These are phyloP conservation scores for Cutaneotrichosporon arboriforme DNA, from an alignment of 1,284 basidiomycete species.

Conservation along the genomic window DNA sequence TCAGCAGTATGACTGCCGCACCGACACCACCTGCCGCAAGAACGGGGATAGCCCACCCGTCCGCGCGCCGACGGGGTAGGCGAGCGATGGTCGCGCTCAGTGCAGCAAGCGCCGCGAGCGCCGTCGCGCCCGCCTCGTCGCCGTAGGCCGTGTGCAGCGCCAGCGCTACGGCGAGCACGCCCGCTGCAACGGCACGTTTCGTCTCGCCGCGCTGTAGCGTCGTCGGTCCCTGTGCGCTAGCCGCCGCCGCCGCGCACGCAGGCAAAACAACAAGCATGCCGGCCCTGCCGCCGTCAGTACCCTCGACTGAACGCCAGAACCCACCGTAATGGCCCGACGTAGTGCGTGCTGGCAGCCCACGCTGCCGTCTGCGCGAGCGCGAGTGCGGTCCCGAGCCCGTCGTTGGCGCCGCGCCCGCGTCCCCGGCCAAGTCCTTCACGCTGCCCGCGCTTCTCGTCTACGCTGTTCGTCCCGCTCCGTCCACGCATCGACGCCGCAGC, in stretches of 20 bases:
- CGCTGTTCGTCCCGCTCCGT: too few species aligned
- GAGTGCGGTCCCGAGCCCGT: neutral
- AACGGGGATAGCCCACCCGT: neutral
- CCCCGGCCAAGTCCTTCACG: too few species aligned
- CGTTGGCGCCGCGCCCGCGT: too few species aligned
- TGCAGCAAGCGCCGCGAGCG: neutral
- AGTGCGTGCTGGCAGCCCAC: neutral
- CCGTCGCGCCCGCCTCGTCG: neutral
- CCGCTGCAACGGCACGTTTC: neutral
- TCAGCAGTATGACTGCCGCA: neutral
- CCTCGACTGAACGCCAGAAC: neutral
- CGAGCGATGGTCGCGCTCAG: neutral
- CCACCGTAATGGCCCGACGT: conserved; percentile 3
- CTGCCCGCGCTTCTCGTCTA: neutral
- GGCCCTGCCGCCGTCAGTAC: neutral
- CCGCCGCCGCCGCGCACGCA: neutral
- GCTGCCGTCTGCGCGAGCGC: neutral
- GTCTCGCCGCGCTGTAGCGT: neutral
- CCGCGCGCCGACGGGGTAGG: neutral
- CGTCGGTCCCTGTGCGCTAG: neutral
- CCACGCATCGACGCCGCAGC: neutral
- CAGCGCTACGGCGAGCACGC: neutral
- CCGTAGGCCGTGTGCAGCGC: neutral
- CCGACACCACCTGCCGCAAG: neutral
- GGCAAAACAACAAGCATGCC: neutral